phyloP scores from a whole-genome alignment of 495 filamentous ascomycete species.

The Aspergillus kassunensis region DNA sequence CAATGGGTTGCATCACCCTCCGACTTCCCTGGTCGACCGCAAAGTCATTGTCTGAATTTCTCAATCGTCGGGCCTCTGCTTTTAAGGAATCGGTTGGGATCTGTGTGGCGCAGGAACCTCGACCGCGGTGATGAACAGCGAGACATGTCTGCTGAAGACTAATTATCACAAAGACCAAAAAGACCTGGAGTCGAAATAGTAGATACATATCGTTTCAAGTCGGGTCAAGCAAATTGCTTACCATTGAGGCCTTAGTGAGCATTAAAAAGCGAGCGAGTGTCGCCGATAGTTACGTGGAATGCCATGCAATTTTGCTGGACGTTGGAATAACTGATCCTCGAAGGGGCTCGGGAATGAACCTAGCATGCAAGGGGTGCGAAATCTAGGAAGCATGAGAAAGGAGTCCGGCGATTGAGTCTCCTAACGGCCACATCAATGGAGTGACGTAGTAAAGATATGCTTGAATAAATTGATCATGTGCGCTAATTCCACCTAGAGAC shows the following conservation, averaged over 20 bases:
- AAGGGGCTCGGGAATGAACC: conserved; percentile 4
- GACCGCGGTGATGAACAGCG: conserved; percentile 16
- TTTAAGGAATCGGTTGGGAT: conserved; percentile 30
- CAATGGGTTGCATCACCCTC: conserved; percentile 24
- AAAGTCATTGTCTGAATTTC: conserved; percentile 10
- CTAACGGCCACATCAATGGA: background rate
- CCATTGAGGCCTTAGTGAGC: background rate
- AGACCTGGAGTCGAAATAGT: conserved; percentile 21
- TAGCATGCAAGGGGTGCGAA: conserved; percentile 16
- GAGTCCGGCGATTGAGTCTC: background rate
- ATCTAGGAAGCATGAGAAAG: background rate
- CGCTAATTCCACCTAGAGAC: conserved; percentile 10
- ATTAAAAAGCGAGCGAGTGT: conserved; percentile 10
- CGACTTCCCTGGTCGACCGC: conserved; percentile 21
- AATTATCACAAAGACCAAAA: conserved; percentile 22
- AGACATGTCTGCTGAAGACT: conserved; percentile 19
- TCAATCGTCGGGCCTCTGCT: conserved; percentile 26
- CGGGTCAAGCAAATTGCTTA: background rate
- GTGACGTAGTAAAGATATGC: background rate
- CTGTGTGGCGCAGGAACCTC: conserved; percentile 38
- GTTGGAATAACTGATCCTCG: conserved; percentile 1
- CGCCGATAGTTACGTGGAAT: conserved; percentile 16
- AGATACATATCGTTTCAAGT: conserved; percentile 22
- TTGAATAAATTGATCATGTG: background rate
- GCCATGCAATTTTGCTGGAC: conserved; percentile 3